These are phyloP conservation scores for Botrytis cinerea DNA, from an alignment of 2,329 filamentous ascomycete genomes.

Conservation along the genomic window DNA sequence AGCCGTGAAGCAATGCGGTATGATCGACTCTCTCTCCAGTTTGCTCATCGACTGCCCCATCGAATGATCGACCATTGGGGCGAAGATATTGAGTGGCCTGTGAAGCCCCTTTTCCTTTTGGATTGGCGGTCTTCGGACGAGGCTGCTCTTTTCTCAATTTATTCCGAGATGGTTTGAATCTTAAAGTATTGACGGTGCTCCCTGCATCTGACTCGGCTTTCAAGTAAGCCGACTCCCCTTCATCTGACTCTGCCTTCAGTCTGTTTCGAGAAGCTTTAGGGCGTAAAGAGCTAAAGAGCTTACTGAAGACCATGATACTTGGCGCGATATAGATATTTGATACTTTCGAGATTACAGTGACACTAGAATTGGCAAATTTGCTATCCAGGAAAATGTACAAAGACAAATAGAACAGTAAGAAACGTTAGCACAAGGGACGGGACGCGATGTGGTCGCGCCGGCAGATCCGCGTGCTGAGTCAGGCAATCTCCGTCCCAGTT, in stretches of 20 bases:
- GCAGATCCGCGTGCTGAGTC: slow-evolving; percentile 19
- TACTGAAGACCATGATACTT: slow-evolving; percentile 13
- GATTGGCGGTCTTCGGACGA: background rate
- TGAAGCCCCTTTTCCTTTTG: background rate
- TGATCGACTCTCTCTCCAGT: slow-evolving; percentile 41
- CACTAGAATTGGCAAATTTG: background rate
- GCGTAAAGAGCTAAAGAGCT: slow-evolving; percentile 21
- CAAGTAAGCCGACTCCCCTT: slow-evolving; percentile 5
- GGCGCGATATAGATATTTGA: background rate
- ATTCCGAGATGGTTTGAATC: slow-evolving; percentile 16
- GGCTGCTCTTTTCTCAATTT: slow-evolving; percentile 23
- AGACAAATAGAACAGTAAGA: background rate
- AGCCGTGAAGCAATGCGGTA: slow-evolving; percentile 39
- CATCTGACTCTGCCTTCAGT: slow-evolving; percentile 14
- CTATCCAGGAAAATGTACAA: background rate
- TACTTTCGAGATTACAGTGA: background rate
- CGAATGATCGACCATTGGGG: slow-evolving; percentile 14
- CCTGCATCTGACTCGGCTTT: slow-evolving; percentile 17
- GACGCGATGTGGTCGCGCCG: background rate
- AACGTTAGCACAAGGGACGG: slow-evolving; percentile 4
- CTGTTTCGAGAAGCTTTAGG: slow-evolving; percentile 16
- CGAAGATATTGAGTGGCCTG: background rate
- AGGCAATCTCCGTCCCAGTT: slow-evolving; percentile 18
- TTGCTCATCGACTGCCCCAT: slow-evolving; percentile 33
- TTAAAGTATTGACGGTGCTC: slow-evolving; percentile 11